These are phyloP conservation scores for Symbiodinium pilosum DNA, from an alignment of 73 alveolate species.

Conservation along the genomic window DNA sequence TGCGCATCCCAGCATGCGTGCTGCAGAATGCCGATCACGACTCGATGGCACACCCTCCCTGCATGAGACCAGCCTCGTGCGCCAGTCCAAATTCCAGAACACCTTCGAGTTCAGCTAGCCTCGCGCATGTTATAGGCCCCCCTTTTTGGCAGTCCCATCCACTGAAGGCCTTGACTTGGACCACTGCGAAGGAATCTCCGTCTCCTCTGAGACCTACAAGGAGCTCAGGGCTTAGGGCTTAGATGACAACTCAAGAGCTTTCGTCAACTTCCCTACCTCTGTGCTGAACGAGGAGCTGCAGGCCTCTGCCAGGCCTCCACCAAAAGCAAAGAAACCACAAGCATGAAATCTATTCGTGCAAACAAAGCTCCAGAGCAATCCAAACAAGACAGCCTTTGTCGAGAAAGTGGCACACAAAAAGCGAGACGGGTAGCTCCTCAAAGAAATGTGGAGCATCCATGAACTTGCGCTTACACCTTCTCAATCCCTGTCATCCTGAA, in stretches of 20 bases:
- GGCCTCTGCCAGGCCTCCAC: slow-evolving; percentile 60
- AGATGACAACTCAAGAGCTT: neutral
- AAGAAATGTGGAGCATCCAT: neutral
- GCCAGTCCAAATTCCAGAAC: slow-evolving; percentile 36
- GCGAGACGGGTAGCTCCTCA: slow-evolving; percentile 80
- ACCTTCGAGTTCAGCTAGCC: slow-evolving; percentile 17
- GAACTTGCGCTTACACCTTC: neutral
- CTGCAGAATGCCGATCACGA: no score
- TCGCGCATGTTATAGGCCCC: neutral
- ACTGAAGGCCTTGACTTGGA: neutral
- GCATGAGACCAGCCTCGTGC: no score
- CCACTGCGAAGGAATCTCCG: slow-evolving; percentile 8
- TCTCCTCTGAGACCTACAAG: neutral
- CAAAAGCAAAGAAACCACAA: neutral
- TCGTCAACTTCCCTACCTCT: neutral
- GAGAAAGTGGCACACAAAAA: slow-evolving; percentile 50
- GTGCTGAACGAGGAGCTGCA: slow-evolving; percentile 73
- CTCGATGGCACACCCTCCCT: no score
- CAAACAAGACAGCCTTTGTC: slow-evolving; percentile 28
- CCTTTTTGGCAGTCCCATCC: no score
- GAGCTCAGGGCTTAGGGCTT: neutral
- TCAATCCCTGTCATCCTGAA: no score
- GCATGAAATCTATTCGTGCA: neutral
- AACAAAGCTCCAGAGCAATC: neutral
- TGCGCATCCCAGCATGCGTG: neutral